Base-by-base conservation (phyloP, 1,284 basidiomycete species). In the Tetrapyrgos nigripes region DNA sequence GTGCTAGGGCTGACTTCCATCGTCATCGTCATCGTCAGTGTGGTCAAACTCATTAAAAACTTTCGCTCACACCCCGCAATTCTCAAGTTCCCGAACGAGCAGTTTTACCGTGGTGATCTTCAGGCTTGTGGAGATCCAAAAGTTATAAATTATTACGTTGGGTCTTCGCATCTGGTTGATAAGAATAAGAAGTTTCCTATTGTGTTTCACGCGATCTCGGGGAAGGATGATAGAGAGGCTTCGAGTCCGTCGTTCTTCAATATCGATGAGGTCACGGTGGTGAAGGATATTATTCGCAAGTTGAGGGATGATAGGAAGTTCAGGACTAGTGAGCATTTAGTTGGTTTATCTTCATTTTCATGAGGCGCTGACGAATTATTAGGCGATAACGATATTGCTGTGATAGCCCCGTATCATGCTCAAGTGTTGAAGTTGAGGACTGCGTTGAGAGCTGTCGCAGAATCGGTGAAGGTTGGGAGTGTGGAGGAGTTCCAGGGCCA, bases 401-500 rank as follows among this genome's bases (percentile, higher is more conserved):
- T 88, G 28, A 87, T 89, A 37, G 76, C 86, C 1, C 86, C 86
- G 0, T 89, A 88, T 63, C 80, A 84, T 66, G 83, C 84, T 1
- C 86, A 89, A 64, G 75, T 79, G 40, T 73, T 74, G 58, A 86
- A 85, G 67, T 83, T 87, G 45, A 35, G 65, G 73, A 47, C 62
- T 67, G 35, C 66, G 66, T 52, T 74, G 55, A 60, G 65, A 28
- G 78, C 72, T 4, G 76, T 86, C 26, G 48, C 58, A 14, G 58
- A 55, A 35, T 31, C 37, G 24, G 53, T 59, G 60, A 87, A 84
- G 57, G 83, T 87, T 19, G 86, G 85, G n/a, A 84, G 80, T 55
- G 85, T 87, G 1, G 86, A 89, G 68, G 83, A 86, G 58, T 89
- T 87, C 70, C 86, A 89, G 68, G 87, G 86, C 6, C 84, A 87